Evolutionary conservation across 228 moss, liverwort and hornwort genomes (phyloP).

Genomic region (Sphagnum fallax): DNA sequence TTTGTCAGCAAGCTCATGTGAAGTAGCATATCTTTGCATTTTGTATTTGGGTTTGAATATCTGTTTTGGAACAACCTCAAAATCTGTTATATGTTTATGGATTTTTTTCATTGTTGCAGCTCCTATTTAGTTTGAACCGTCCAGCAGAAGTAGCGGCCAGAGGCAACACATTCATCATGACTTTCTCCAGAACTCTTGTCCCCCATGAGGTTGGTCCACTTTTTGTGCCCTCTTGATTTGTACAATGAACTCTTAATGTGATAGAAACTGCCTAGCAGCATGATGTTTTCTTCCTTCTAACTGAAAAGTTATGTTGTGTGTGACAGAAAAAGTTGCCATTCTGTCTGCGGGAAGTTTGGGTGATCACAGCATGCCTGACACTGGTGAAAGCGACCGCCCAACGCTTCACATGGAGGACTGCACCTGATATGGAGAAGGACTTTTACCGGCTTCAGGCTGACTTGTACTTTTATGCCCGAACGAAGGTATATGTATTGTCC

Average conservation of each 20-base stretch:
- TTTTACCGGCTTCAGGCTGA: constrained; percentile 94
- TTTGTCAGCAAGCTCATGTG: too few species aligned
- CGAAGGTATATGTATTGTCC: constrained; percentile 47
- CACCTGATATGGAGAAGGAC: constrained; percentile 79
- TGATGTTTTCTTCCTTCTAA: background rate
- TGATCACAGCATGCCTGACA: constrained; percentile 81
- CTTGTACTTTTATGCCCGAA: constrained; percentile 86
- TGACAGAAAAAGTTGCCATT: constrained; percentile 79
- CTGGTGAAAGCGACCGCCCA: constrained; percentile 78
- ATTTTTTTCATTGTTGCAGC: constrained; percentile 19
- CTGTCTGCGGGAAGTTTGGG: constrained; percentile 97
- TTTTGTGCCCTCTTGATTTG: background rate
- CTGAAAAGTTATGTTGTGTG: background rate
- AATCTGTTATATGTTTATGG: too few species aligned
- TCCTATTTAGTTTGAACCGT: constrained; percentile 67
- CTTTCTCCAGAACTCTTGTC: constrained; percentile 78
- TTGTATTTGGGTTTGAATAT: too few species aligned
- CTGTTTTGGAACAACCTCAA: too few species aligned
- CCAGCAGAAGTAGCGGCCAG: constrained; percentile 94
- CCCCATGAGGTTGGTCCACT: constrained; percentile 62
- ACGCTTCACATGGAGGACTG: constrained; percentile 51
- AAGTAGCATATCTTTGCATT: too few species aligned
- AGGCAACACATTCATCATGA: constrained; percentile 73
- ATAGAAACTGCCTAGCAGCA: constrained; percentile 11
- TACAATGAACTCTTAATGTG: background rate